Base-by-base conservation (phyloP, 257 asterid genomes). In the Scutellaria galericulata region DNA sequence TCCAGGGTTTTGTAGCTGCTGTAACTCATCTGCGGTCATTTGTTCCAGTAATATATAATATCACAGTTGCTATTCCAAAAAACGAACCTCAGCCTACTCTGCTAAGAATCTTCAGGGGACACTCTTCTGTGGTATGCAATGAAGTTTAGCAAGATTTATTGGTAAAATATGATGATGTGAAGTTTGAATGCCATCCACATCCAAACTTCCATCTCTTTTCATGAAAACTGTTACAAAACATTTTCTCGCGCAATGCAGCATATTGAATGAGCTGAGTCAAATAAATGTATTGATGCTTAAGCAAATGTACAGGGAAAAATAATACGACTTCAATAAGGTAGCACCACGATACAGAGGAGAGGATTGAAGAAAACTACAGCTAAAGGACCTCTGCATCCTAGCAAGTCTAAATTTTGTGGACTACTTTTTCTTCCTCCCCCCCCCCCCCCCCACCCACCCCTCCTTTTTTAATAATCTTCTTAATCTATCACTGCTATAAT, bases 1-100 rank as follows among this genome's bases (percentile, higher is more conserved):
- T 76, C 15, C 93, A 91, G 97, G 97, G 97, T 56, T 91, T 91
- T 82, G 96, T 88, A 71, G 79, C 87, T 63, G 85, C 97, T 14
- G 91, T 88, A 60, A 84, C 77, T 74, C 88, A 92, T 69, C 57
- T 89, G 81, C 84, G 93, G 57, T 47, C 95, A 18, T 80, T 72
- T 66, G 91, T 86, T 76, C 97, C 91, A 20, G 93, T 79, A 37
- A 85, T 92, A 5, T 92, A 92, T 75, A 83, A 92, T 56, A 76
- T 79, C 50, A 86, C 97, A 50, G 78, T 86, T 58, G 95, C 96
- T 67, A 83, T 92, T 78, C 97, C 97, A 0, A 88, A 88, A 83
- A 70, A 59, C n/a, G 91, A 83, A 67, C 88, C 95, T 52, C 86
- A 58, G 7, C 97, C 96, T 3, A 92, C 97, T 70, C 70, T 92